Evolutionary conservation across 257 asterid species (phyloP).

Genomic region (Solanum sparsipilum): DNA sequence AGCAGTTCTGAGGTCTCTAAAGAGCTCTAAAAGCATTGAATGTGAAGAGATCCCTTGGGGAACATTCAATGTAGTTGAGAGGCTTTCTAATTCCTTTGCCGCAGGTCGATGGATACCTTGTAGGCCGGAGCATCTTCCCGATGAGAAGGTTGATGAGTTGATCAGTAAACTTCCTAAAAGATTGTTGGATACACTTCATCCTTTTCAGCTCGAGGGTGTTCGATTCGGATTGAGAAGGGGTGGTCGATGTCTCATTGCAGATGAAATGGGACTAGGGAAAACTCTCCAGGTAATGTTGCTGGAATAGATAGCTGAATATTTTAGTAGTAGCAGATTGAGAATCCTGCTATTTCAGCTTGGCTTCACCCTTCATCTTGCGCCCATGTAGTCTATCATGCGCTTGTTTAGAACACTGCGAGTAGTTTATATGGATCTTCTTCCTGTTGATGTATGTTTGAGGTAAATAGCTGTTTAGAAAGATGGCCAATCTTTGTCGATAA

Average conservation of each 20-base stretch:
- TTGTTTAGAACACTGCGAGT: neutral
- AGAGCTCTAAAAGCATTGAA: constrained; percentile 45
- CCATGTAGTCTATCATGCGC: neutral
- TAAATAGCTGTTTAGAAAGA: neutral
- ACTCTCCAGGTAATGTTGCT: constrained; percentile 62
- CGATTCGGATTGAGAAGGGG: constrained; percentile 88
- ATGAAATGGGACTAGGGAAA: constrained; percentile 99
- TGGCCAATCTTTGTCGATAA: neutral
- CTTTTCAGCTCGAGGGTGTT: constrained; percentile 91
- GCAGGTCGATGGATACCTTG: constrained; percentile 72
- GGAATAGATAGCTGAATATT: neutral
- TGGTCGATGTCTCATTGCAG: constrained; percentile 93
- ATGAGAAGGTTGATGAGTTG: constrained; percentile 71
- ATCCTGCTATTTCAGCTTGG: neutral
- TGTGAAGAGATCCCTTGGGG: constrained; percentile 92
- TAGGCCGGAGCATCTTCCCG: constrained; percentile 82
- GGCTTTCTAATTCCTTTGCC: constrained; percentile 46
- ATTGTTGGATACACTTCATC: constrained; percentile 48
- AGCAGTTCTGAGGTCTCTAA: constrained; percentile 51
- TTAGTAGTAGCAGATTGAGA: neutral
- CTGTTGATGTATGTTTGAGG: neutral
- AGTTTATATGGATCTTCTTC: neutral
- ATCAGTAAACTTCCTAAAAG: constrained; percentile 54
- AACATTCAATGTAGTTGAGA: constrained; percentile 68
- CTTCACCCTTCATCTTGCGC: neutral